These are phyloP conservation scores for Chrysopogon serrulatus DNA, from an alignment of 176 grass and related monocot species.

Conservation along the genomic window DNA sequence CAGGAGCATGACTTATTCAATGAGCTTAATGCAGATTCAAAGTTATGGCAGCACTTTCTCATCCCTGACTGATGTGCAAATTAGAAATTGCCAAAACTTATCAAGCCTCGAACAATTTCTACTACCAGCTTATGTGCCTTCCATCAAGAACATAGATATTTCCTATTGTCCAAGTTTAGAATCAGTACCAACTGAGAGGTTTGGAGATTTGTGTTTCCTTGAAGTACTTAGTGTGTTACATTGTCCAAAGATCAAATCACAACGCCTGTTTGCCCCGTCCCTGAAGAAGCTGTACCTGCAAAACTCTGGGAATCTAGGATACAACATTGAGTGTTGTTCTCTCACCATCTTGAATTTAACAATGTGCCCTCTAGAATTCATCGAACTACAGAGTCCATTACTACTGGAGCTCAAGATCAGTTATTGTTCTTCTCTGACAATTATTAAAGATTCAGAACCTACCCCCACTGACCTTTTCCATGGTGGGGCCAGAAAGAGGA, in stretches of 20 bases:
- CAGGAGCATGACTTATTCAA: background rate
- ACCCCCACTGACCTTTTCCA: background rate
- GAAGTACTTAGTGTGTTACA: background rate
- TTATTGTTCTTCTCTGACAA: background rate
- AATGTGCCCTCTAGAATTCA: fast-evolving
- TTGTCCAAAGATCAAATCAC: background rate
- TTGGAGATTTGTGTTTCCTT: background rate
- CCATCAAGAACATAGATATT: background rate
- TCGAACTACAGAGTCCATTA: background rate
- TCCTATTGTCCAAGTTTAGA: background rate
- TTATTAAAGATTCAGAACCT: background rate
- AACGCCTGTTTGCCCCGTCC: background rate
- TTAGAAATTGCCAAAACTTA: background rate
- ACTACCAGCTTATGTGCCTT: background rate
- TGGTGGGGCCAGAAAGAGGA: background rate
- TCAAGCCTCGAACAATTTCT: background rate
- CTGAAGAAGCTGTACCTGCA: background rate
- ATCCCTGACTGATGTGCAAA: background rate
- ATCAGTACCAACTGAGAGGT: background rate
- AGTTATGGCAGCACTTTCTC: background rate
- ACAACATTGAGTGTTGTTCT: background rate
- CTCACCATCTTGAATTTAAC: background rate
- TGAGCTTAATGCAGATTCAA: background rate
- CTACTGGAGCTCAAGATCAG: background rate
- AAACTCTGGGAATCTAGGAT: background rate